phyloP scores from a whole-genome alignment of 2,329 filamentous ascomycete species.

The Fusarium longipes region DNA sequence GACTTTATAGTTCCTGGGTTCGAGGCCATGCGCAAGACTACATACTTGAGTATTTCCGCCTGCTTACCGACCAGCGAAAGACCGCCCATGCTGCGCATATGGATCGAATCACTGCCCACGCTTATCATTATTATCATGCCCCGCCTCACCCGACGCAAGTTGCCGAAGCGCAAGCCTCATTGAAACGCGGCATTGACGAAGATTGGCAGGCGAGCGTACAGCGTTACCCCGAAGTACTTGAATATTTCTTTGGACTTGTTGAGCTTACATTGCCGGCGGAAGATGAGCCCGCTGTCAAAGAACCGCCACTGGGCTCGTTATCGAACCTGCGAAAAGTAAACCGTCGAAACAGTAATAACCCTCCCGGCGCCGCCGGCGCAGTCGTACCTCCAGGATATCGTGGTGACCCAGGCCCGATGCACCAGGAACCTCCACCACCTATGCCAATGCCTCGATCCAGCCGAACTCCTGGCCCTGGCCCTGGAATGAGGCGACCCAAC shows the following conservation, averaged over 20 bases:
- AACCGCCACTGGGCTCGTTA: constrained; percentile 68
- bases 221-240: constrained; percentile 82
- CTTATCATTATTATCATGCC: constrained; percentile 67
- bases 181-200: constrained; percentile 80
- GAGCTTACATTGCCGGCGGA: constrained; percentile 73
- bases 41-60: constrained; percentile 72
- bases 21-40: constrained; percentile 74
- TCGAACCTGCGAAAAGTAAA: constrained; percentile 60
- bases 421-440: constrained; percentile 43
- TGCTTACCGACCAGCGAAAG: constrained; percentile 71
- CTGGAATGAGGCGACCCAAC: constrained; percentile 42
- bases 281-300: constrained; percentile 67
- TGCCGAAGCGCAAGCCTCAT: constrained; percentile 69
- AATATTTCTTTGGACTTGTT: constrained; percentile 81
- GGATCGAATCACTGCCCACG: constrained; percentile 65
- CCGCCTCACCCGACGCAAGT: constrained; percentile 72
- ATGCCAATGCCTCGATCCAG: constrained; percentile 41
- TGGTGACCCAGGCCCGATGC: constrained; percentile 43
- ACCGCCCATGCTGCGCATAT: constrained; percentile 65
- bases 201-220: constrained; percentile 82
- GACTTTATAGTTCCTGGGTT: constrained; percentile 66
- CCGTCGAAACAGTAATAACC: constrained; percentile 56
- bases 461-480: constrained; percentile 46
- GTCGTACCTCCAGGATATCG: constrained; percentile 44
- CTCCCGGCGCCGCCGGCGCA: constrained; percentile 42